Evolutionary conservation across 139 green algal genomes (phyloP), one percentile per base, ranked within the genome.

Genomic region (Mychonastes homosphaera): DNA sequence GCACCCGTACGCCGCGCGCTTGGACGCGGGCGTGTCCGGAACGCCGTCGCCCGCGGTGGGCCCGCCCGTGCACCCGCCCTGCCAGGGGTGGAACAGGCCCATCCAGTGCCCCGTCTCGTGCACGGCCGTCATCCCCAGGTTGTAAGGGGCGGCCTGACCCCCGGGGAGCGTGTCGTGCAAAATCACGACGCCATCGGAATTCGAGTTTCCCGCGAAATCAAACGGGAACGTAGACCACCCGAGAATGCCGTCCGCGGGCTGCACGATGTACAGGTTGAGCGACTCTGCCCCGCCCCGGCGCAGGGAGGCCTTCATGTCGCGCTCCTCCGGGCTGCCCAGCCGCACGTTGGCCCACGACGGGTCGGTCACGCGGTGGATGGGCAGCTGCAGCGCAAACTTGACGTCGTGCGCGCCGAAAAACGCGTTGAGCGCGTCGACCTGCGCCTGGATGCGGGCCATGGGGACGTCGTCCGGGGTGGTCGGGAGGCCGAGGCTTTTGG

Each of bases 361-460:
- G n/a, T n/a, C n/a, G n/a, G n/a, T n/a, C n/a, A n/a, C n/a, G n/a
- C n/a, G n/a, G n/a, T n/a, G n/a, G n/a, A n/a, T n/a, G n/a, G n/a
- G n/a, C n/a, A n/a, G n/a, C n/a, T n/a, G n/a, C n/a, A n/a, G n/a
- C n/a, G n/a, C n/a, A n/a, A n/a, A n/a, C n/a, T n/a, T n/a, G n/a
- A n/a, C n/a, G n/a, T n/a, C n/a, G n/a, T n/a, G n/a, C n/a, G n/a
- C n/a, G n/a, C n/a, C n/a, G n/a, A n/a, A n/a, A n/a, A n/a, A n/a
- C n/a, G n/a, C 38, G 51, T 67, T 64, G 36, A 64, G 46, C 23
- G 63, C 63, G 21, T 38, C 41, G 5, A 70, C 16, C 54, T 59
- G 54, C 38, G 47, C 54, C 8, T 34, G 19, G 21, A 64, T 43
- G 12, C 27, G 10, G n/a, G 29, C 35, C 24, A 64, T 53, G 15